Percentiles rank a stretch among this genome's conserved stretches.
These are phyloP conservation scores for Wickerhamomyces sp. DNA, from an alignment of 1,139 yeast species.

Conservation along the genomic window DNA sequence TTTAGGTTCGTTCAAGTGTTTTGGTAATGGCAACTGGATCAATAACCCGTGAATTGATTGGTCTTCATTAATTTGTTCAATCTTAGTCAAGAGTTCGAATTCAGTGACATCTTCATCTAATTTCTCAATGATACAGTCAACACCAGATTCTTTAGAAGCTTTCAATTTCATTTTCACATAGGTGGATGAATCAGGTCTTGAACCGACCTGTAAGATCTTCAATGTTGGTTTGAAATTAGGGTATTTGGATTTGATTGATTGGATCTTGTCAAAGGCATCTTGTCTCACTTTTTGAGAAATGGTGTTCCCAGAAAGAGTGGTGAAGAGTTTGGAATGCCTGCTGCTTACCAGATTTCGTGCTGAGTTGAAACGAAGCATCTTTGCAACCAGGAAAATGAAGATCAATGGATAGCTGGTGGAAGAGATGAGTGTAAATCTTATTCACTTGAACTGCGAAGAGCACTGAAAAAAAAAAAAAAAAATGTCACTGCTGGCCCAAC, in stretches of 20 bases:
- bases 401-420: neutral
- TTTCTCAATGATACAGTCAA: constrained; percentile 52
- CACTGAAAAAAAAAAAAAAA: too few relatives aligned
- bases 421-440: neutral
- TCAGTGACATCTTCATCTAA: constrained; percentile 54
- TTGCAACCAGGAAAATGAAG: neutral
- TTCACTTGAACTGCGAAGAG: too few relatives aligned
- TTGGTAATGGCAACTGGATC: constrained; percentile 71
- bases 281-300: constrained; percentile 31
- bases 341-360: constrained; percentile 2
- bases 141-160: constrained; percentile 67
- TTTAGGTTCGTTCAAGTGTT: constrained; percentile 60
- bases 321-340: constrained; percentile 25
- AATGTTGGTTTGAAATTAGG: constrained; percentile 57
- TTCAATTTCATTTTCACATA: constrained; percentile 72
- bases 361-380: constrained; percentile 12
- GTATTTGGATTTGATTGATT: constrained; percentile 39
- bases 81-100: constrained; percentile 48
- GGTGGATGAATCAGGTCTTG: constrained; percentile 71
- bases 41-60: constrained; percentile 63
- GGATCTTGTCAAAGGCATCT: constrained; percentile 43
- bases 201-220: constrained; percentile 71
- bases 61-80: constrained; percentile 56
- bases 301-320: constrained; percentile 34
- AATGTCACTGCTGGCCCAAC: too few relatives aligned